Base-by-base conservation (phyloP, 148 eudicot species). In the Nepenthes gracilis region DNA sequence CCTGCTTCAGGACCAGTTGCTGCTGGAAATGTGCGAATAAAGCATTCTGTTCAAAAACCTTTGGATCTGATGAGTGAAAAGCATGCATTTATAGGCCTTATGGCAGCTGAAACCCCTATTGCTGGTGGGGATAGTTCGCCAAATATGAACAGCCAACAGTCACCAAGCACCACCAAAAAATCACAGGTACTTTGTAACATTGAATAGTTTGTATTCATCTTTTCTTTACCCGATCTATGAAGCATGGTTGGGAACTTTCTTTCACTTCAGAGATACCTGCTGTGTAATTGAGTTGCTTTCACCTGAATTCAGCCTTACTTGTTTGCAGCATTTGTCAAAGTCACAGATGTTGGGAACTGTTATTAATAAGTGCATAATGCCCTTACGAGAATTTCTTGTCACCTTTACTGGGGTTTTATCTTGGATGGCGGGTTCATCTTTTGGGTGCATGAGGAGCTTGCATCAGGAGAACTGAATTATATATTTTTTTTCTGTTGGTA, bases 151-250 rank as follows among this genome's bases (percentile, higher is more conserved):
- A 73, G 64, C 67, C 40, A 63, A 13, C 73, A 77, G 55, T 78
- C 86, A 54, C 87, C 85, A 47, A 64, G 40, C 52, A 63, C 75
- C 6, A 63, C 65, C 52, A 75, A 74, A 61, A 79, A 79, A 71
- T 75, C 80, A 58, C 82, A 75, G 83, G 87, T 83, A 61, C 60
- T 54, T 62, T 6, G 35, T 59, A 54, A n/a, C 9, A n/a, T 66
- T 50, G 33, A 33, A 2, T 14, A 47, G 61, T 33, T 57, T 48
- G 55, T 56, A 11, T 1, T 55, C 23, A 12, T 23, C 45, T 38
- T 14, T 49, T 54, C 32, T 32, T 10, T 55, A 2, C 58, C 9
- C 35, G 9, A 54, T 33, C 36, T 55, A 6, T 9, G 6, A 49
- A 49, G 13, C 11, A 5, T n/a, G 11, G 53, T n/a, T 49, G 53